Base-by-base conservation (phyloP, 805 yeast genomes). In the Jamesozyma lodderae region DNA sequence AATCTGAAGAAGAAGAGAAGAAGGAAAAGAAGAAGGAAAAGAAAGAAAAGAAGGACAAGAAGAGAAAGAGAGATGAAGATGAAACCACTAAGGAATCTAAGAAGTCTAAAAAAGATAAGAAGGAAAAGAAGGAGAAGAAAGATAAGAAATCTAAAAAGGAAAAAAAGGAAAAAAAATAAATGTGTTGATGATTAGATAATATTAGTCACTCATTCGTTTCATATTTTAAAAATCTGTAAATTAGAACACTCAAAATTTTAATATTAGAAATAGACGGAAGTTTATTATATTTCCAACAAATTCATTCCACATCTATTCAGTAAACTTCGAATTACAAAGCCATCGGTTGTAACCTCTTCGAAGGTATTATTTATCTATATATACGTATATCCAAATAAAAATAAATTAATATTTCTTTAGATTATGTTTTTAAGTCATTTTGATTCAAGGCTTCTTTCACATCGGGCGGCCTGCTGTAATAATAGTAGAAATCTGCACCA, bases 1-100 rank as follows among this genome's bases (percentile, higher is more conserved):
- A 62, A 40, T 65, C 65, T 44, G 62, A 63, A 33, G 59, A 64
- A 44, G 62, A 60, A 40, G 53, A 56, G 35, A 47, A 57, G 41
- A 53, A 62, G 41, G 60, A 65, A 42, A 49, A 62, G 49, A 52
- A 63, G 45, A 45, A 56, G 41, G 53, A 59, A 47, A 54, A 64
- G 46, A 55, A 57, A 26, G 53, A 63, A 49, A 53, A 57, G 47
- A 57, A 63, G 57, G 57, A 65, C 45, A 59, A 62, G 59, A 55
- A 58, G 20, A 52, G 59, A 47, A 59, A 59, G 43, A 49, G 53
- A 31, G 51, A 51, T 49, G 55, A 60, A 44, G 55, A 59, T 22
- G 57, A 59, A 33, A 48, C 52, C 51, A 49, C 50, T 22, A 44
- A 45, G 15, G 53, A 61, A 42, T 53, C 57, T 36, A 50, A 54